phyloP scores from a whole-genome alignment of 225 moss, liverwort and hornwort genomes.

The Sphagnum contortum region DNA sequence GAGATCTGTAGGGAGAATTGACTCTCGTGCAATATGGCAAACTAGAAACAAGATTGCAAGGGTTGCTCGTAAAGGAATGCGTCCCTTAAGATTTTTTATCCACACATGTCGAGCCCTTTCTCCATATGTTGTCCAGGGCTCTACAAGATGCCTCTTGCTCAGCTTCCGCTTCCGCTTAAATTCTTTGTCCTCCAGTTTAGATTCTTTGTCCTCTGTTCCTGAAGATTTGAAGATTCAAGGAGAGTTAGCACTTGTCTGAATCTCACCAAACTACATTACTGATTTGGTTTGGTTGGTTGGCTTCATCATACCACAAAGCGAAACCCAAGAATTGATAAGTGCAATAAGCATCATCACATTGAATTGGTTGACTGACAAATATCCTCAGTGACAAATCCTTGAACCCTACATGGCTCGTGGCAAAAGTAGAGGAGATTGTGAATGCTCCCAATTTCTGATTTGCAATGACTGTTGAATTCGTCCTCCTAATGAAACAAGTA shows the following conservation, averaged over 20 bases:
- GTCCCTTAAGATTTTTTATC: slow-evolving; percentile 71
- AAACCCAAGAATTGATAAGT: background rate
- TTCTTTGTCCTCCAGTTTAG: slow-evolving; percentile 13
- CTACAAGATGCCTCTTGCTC: slow-evolving; percentile 24
- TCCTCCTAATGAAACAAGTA: too few relatives aligned
- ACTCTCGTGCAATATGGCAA: slow-evolving; percentile 83
- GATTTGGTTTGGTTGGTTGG: too few relatives aligned
- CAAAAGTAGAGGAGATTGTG: too few relatives aligned
- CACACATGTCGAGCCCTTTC: slow-evolving; percentile 56
- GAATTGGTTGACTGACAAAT: too few relatives aligned
- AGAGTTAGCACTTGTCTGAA: too few relatives aligned
- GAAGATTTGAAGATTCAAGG: too few relatives aligned
- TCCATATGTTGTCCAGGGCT: slow-evolving; percentile 64
- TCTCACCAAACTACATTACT: too few relatives aligned
- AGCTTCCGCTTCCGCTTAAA: slow-evolving; percentile 18
- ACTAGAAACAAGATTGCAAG: slow-evolving; percentile 73
- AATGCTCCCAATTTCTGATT: too few relatives aligned
- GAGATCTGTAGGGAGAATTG: slow-evolving; percentile 83
- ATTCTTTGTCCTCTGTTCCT: slow-evolving; percentile 11
- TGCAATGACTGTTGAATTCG: too few relatives aligned
- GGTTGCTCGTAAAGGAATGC: slow-evolving; percentile 72
- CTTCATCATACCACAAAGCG: background rate
- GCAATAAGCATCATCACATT: too few relatives aligned
- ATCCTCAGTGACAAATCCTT: too few relatives aligned
- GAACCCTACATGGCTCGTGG: too few relatives aligned